Evolutionary conservation across 148 eudicot genomes (phyloP).

Genomic region (Diospyros kaki): DNA sequence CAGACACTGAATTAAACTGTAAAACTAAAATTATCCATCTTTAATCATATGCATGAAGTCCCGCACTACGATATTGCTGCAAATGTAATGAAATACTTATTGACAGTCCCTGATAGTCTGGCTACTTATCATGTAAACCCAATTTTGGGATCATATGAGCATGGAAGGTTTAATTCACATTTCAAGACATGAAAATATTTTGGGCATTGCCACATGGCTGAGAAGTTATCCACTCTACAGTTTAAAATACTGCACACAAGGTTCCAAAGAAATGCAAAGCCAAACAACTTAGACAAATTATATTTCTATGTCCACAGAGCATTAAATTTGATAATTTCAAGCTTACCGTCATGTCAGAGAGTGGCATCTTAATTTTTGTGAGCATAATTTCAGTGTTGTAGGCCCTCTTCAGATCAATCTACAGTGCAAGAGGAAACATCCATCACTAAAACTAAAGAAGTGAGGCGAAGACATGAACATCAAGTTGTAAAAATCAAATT

Average conservation of each 20-base stretch:
- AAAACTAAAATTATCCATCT: no score
- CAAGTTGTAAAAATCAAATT: slow-evolving; percentile 6
- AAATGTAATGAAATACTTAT: no score
- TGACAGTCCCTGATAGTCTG: no score
- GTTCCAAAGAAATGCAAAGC: neutral
- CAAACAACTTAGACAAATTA: slow-evolving; percentile 8
- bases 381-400: slow-evolving; percentile 97
- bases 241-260: neutral
- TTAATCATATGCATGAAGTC: no score
- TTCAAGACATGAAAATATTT: no score
- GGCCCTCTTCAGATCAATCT: slow-evolving; percentile 91
- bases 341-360: slow-evolving; percentile 96
- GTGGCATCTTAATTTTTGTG: slow-evolving; percentile 98
- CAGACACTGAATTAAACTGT: no score
- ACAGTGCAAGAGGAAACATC: slow-evolving; percentile 17
- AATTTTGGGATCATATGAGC: no score
- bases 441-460: slow-evolving; percentile 1
- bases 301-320: neutral
- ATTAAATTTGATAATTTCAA: neutral
- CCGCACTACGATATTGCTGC: no score
- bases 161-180: no score
- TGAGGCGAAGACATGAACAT: neutral
- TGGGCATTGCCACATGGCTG: no score
- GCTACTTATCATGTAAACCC: no score
- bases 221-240: no score